Percentiles rank a stretch among this genome's conserved stretches.
Evolutionary conservation across 1,284 basidiomycete species (phyloP).

Genomic region (Rhodotorula sp.): DNA sequence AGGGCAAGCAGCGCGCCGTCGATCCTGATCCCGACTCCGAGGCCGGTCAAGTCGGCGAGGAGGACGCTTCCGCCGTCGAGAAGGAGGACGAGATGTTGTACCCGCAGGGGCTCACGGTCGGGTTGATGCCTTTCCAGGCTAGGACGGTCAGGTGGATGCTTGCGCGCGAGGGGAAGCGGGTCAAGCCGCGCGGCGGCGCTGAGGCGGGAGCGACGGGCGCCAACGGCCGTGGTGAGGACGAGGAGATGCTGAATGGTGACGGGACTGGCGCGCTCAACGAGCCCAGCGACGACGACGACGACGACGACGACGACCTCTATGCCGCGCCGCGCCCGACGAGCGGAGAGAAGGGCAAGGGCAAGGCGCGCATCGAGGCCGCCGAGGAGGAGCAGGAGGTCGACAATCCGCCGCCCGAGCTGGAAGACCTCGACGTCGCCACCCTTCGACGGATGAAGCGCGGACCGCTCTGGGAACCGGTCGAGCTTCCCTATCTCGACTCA

Average conservation of each 20-base stretch:
- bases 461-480: constrained; percentile 33
- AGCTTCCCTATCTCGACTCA: constrained; percentile 5
- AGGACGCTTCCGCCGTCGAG: not conserved
- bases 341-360: not conserved
- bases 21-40: not conserved
- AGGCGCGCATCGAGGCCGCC: not conserved
- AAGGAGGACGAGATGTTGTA: constrained; percentile 32
- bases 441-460: constrained; percentile 16
- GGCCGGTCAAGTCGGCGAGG: constrained; percentile 1
- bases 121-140: constrained; percentile 43
- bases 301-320: not conserved
- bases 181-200: not conserved
- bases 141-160: constrained; percentile 43
- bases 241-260: not conserved
- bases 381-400: constrained; percentile 13
- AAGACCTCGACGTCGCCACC: constrained; percentile 11
- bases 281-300: not conserved
- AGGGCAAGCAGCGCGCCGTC: constrained; percentile 36
- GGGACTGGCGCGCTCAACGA: not conserved
- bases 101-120: constrained; percentile 24
- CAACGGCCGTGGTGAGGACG: not conserved
- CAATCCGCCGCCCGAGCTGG: not conserved
- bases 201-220: not conserved
- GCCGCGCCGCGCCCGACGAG: not conserved
- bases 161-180: constrained; percentile 38